Base-by-base conservation (phyloP, 2,329 filamentous ascomycete genomes). In the Aulographum hederae region DNA sequence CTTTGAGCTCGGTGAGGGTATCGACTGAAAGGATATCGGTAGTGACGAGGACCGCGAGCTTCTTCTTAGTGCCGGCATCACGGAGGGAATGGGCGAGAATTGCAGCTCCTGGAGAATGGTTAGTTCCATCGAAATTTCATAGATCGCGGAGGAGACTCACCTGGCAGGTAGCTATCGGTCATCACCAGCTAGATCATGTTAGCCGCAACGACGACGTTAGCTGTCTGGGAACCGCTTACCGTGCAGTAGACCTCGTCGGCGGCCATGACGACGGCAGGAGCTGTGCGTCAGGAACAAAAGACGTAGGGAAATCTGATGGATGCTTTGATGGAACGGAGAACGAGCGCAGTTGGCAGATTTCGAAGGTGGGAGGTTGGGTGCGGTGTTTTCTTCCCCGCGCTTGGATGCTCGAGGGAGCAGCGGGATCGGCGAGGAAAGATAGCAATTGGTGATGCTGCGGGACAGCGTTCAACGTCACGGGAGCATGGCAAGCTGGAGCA, bases 51-150 rank as follows among this genome's bases (percentile, higher is more conserved):
- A 78, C 78, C 37, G 77, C 84, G 44, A 98, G 65, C 60, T 82
- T 86, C 60, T 81, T 89, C 42, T 64, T 73, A 23, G 85, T 81
- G 35, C 81, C 81, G 45, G 73, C 77, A 74, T 98, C 89, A 55
- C 81, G 78, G 35, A 98, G 63, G 20, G 89, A 95, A 60, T 95
- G 85, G 38, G 84, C 85, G 40, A 98, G 73, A 29, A 98, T 85
- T 44, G 89, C 72, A 37, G 85, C 86, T 53, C 89, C 86, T 92
- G 43, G 23, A 29, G 33, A 19, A 20, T 25, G 12, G 25, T 43
- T 32, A 41, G 39, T 21, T 13, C 26, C 18, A 32, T 10, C 8
- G 13, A n/a, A 10, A 17, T 18, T 15, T n/a, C n/a, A 3, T 13
- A 4, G 20, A 18, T 23, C 5, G 11, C 14, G 20, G 15, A 14